Conservation (phyloP, 2,329 filamentous ascomycete genomes). For the Lachnellula cervina region DNA sequence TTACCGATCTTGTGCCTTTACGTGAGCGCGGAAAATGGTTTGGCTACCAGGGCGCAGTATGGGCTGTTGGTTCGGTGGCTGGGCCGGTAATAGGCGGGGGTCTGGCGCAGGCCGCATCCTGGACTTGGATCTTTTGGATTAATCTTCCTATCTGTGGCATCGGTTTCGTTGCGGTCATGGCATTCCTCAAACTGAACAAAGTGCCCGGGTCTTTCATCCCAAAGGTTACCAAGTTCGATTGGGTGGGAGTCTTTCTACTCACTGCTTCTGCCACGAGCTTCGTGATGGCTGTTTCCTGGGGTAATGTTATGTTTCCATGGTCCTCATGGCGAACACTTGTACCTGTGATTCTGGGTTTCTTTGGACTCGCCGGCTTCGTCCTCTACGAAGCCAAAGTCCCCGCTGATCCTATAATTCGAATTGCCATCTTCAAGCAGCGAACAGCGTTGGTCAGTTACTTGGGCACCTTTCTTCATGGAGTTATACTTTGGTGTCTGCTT, state of each 20-base stretch:
- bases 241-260: conserved; percentile 5
- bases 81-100: conserved; percentile 27
- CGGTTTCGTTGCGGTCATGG: conserved; percentile 1
- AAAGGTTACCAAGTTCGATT: conserved; percentile 26
- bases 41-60: conserved; percentile 16
- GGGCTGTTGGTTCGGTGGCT: conserved; percentile 28
- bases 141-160: conserved; percentile 10
- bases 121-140: conserved; percentile 58
- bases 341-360: conserved; percentile 43
- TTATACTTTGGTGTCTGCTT: conserved; percentile 44
- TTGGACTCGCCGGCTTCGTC: conserved; percentile 45
- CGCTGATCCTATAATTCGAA: conserved; percentile 29
- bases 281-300: conserved; percentile 11
- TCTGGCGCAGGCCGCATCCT: conserved; percentile 34
- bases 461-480: conserved; percentile 50
- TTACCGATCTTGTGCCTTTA: conserved; percentile 40
- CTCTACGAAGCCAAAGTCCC: conserved; percentile 41
- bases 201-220: neutral
- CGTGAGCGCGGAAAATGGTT: conserved; percentile 35
- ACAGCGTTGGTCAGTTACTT: conserved; percentile 44
- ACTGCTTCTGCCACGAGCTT: conserved; percentile 17
- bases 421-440: conserved; percentile 37
- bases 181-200: neutral
- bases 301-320: conserved; percentile 58
- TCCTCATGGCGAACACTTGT: conserved; percentile 53